phyloP scores from a whole-genome alignment of 192 early-diverging fungal genomes.

The Pilaira anomala region DNA sequence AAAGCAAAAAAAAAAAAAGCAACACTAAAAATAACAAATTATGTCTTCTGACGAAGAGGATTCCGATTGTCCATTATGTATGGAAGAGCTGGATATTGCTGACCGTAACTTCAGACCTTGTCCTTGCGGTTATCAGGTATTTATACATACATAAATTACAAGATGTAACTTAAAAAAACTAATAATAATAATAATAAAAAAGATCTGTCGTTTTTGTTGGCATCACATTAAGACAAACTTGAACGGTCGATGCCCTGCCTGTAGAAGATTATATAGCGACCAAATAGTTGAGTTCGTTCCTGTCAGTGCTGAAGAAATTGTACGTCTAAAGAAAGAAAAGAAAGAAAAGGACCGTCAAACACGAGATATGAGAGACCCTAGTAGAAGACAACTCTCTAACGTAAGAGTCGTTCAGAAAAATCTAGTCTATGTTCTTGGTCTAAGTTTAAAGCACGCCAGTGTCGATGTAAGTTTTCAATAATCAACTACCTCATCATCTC shows the following conservation, averaged over 20 bases:
- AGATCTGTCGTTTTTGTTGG: conserved; percentile 99
- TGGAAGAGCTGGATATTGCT: conserved; percentile 97
- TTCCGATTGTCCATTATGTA: conserved; percentile 95
- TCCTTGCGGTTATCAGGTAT: conserved; percentile 96
- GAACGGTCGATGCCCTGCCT: conserved; percentile 94
- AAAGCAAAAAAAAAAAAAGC: background rate
- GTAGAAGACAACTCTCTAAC: conserved; percentile 74
- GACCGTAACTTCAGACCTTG: conserved; percentile 97
- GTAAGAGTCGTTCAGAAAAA: conserved; percentile 96
- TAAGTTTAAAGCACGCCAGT: conserved; percentile 77
- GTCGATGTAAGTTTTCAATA: conserved; percentile 75
- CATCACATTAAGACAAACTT: conserved; percentile 94
- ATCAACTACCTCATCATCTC: background rate
- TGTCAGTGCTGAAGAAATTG: conserved; percentile 87
- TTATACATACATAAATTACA: background rate
- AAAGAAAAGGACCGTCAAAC: conserved; percentile 83
- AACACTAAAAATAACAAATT: conserved; percentile 1
- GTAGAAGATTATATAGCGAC: conserved; percentile 85
- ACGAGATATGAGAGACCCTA: conserved; percentile 79
- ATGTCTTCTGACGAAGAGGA: conserved; percentile 80
- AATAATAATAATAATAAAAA: conserved; percentile 5
- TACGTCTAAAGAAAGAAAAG: conserved; percentile 73
- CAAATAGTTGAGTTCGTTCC: conserved; percentile 86
- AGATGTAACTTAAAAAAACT: background rate
- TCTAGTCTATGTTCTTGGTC: conserved; percentile 92